phyloP scores from a whole-genome alignment of 1,284 basidiomycete species.

The Tausonia pullulans region DNA sequence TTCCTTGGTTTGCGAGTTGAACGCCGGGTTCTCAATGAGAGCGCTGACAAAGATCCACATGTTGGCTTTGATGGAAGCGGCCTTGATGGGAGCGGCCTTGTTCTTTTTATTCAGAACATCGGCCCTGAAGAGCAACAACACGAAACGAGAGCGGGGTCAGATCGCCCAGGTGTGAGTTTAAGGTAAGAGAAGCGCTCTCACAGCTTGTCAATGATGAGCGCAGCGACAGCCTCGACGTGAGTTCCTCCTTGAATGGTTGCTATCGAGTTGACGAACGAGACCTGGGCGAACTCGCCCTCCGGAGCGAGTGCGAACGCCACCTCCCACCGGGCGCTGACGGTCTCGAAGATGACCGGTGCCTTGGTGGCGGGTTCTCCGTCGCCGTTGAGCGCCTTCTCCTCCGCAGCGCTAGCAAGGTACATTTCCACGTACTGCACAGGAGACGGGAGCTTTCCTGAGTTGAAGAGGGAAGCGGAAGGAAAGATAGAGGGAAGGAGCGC shows the following conservation, averaged over 20 bases:
- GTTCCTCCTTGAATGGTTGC: slow-evolving; percentile 95
- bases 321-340: slow-evolving; percentile 73
- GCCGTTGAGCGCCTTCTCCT: slow-evolving; percentile 53
- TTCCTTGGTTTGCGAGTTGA: slow-evolving; percentile 99
- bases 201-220: slow-evolving; percentile 78
- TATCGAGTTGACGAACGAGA: slow-evolving; percentile 97
- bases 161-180: neutral
- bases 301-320: slow-evolving; percentile 90
- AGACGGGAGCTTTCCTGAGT: neutral
- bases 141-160: neutral
- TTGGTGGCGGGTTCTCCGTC: slow-evolving; percentile 46
- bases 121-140: slow-evolving; percentile 35
- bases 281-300: slow-evolving; percentile 73
- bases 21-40: slow-evolving; percentile 93
- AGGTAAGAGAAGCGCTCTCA: slow-evolving; percentile 17
- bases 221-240: slow-evolving; percentile 77
- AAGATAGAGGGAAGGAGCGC: neutral
- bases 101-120: slow-evolving; percentile 88
- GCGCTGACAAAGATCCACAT: slow-evolving; percentile 99
- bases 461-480: neutral
- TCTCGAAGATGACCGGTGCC: slow-evolving; percentile 71
- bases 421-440: slow-evolving; percentile 69
- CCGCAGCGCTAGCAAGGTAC: slow-evolving; percentile 63
- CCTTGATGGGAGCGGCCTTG: slow-evolving; percentile 84
- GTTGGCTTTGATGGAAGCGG: slow-evolving; percentile 89